Evolutionary conservation across 495 filamentous ascomycete genomes (phyloP).

Genomic region (Aspergillus diversus): DNA sequence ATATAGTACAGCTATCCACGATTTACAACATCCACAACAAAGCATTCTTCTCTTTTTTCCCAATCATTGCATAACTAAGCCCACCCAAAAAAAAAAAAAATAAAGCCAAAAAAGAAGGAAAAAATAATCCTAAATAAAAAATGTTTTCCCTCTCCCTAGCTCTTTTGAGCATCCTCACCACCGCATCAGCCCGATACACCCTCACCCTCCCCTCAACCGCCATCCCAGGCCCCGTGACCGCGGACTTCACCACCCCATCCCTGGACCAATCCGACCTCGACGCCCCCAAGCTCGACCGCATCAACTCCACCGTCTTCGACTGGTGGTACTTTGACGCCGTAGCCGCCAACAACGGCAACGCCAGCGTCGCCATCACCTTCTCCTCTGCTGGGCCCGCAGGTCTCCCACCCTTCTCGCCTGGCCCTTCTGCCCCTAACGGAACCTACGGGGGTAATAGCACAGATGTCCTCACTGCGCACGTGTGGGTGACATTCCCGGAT

Average conservation of each 20-base stretch:
- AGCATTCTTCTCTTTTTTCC: too few species aligned
- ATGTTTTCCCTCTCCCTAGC: neutral
- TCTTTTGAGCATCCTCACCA: neutral
- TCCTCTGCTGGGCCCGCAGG: slow-evolving; percentile 27
- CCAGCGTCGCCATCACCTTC: slow-evolving; percentile 35
- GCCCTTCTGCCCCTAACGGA: neutral
- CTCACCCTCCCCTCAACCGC: slow-evolving; percentile 9
- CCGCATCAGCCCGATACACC: slow-evolving; percentile 10
- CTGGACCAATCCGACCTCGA: slow-evolving; percentile 29
- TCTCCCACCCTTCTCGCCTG: slow-evolving; percentile 27
- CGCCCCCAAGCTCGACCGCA: slow-evolving; percentile 29
- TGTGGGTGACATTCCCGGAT: slow-evolving; percentile 32
- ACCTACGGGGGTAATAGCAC: slow-evolving; percentile 10
- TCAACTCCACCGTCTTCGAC: slow-evolving; percentile 40
- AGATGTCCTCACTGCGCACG: slow-evolving; percentile 29
- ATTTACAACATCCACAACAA: too few species aligned
- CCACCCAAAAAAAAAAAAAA: too few species aligned
- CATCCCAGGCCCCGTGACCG: neutral
- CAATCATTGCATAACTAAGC: too few species aligned
- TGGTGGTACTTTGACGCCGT: slow-evolving; percentile 50
- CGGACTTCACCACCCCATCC: slow-evolving; percentile 8
- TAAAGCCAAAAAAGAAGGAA: neutral
- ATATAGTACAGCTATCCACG: too few species aligned
- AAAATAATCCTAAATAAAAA: neutral
- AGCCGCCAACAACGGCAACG: slow-evolving; percentile 20